phyloP scores from a whole-genome alignment of 129 eudicot species.

The Apium graveolens region DNA sequence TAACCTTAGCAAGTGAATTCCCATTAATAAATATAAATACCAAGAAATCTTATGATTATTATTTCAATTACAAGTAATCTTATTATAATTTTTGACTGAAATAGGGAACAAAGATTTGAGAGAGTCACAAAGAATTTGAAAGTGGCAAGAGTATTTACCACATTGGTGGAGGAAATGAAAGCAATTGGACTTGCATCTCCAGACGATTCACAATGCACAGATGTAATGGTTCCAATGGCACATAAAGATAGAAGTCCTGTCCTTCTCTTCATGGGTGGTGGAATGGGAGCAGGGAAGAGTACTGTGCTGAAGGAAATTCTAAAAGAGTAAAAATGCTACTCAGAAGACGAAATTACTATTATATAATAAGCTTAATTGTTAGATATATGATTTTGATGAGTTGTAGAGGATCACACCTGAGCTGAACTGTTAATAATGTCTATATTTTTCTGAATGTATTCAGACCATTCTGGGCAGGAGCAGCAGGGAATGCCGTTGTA shows the following conservation, averaged over 20 bases:
- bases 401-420: not conserved
- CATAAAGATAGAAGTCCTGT: conserved; percentile 93
- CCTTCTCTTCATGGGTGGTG: conserved; percentile 99
- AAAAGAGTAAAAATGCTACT: conserved; percentile 59
- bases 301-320: conserved; percentile 92
- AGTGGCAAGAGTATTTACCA: conserved; percentile 87
- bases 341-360: not conserved
- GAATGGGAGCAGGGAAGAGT: conserved; percentile 99
- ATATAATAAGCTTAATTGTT: not conserved
- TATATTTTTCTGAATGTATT: conserved; percentile 17
- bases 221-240: conserved; percentile 96
- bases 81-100: conserved; percentile 7
- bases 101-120: conserved; percentile 87
- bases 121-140: conserved; percentile 90
- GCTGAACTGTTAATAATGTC: not conserved
- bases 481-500: conserved; percentile 81
- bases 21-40: not conserved
- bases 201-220: conserved; percentile 87
- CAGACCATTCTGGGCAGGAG: conserved; percentile 99
- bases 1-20: not conserved
- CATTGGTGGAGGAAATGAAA: conserved; percentile 97
- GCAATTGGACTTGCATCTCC: conserved; percentile 68
- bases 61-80: not conserved
- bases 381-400: not conserved
- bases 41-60: not conserved